These are phyloP conservation scores for Microthyrium microscopicum DNA, from an alignment of 2,329 filamentous ascomycete species.

Conservation along the genomic window DNA sequence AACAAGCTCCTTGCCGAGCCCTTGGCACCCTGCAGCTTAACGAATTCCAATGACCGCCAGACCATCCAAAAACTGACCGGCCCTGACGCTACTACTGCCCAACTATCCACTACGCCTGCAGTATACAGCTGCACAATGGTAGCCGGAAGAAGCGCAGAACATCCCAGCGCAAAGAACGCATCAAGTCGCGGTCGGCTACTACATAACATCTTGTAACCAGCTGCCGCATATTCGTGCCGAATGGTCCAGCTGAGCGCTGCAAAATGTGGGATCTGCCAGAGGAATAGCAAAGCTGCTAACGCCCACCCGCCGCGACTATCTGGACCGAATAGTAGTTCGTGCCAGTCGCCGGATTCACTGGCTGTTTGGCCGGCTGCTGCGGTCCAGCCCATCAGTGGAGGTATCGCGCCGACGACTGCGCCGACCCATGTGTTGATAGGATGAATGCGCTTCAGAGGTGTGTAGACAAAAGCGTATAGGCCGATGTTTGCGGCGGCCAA, in stretches of 20 bases:
- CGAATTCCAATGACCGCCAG: slow-evolving; percentile 66
- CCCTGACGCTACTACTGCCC: slow-evolving; percentile 64
- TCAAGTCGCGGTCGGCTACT: slow-evolving; percentile 83
- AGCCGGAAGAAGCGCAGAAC: slow-evolving; percentile 72
- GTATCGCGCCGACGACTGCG: slow-evolving; percentile 81
- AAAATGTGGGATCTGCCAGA: slow-evolving; percentile 98
- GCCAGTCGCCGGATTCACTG: slow-evolving; percentile 33
- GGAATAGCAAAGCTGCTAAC: slow-evolving; percentile 66
- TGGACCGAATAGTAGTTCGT: slow-evolving; percentile 59
- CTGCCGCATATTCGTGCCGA: slow-evolving; percentile 67
- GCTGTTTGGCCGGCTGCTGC: slow-evolving; percentile 82
- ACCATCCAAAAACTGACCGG: slow-evolving; percentile 77
- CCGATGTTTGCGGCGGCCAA: slow-evolving; percentile 73
- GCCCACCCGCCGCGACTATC: slow-evolving; percentile 70
- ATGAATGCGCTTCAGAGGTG: slow-evolving; percentile 74
- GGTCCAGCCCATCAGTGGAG: slow-evolving; percentile 95
- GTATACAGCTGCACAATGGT: slow-evolving; percentile 69
- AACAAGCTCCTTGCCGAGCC: slow-evolving; percentile 75
- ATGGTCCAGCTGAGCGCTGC: slow-evolving; percentile 85
- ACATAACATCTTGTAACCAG: slow-evolving; percentile 54
- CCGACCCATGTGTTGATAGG: slow-evolving; percentile 91
- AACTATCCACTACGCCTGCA: slow-evolving; percentile 67
- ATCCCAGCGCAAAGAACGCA: slow-evolving; percentile 71
- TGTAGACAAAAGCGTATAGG: slow-evolving; percentile 85
- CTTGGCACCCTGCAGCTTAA: slow-evolving; percentile 57